Conservation (phyloP, 495 filamentous ascomycete species). For the Amorphotheca resinae region DNA sequence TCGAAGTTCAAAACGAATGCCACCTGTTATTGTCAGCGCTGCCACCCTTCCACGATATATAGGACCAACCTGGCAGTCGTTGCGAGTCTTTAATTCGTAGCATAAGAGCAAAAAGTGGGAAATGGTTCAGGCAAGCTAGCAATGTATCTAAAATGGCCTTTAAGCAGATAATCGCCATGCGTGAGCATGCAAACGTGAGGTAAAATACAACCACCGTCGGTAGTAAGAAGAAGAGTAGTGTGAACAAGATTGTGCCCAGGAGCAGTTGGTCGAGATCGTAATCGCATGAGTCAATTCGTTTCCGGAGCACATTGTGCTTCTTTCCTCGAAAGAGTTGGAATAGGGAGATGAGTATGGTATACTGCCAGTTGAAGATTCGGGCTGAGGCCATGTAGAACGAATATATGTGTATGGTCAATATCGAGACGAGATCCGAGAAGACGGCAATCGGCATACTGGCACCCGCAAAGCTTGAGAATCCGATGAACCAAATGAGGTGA, state of each 20-base stretch:
- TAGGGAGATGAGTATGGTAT: constrained; percentile 87
- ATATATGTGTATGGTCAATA: constrained; percentile 92
- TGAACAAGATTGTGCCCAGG: constrained; percentile 93
- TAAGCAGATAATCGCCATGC: constrained; percentile 86
- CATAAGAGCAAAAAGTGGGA: constrained; percentile 96
- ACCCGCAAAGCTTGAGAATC: constrained; percentile 87
- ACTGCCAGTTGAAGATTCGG: constrained; percentile 95
- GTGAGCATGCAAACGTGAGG: constrained; percentile 83
- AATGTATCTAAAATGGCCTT: constrained; percentile 84
- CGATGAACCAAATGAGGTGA: constrained; percentile 81
- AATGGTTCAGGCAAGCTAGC: constrained; percentile 92
- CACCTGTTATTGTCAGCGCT: constrained; percentile 37
- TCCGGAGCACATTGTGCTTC: constrained; percentile 92
- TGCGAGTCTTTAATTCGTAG: constrained; percentile 85
- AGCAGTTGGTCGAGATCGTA: constrained; percentile 97
- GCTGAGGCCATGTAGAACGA: constrained; percentile 95
- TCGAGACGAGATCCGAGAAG: constrained; percentile 86
- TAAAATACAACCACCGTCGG: constrained; percentile 96
- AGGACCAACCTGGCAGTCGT: constrained; percentile 62
- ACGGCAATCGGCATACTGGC: constrained; percentile 95
- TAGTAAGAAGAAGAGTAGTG: constrained; percentile 85
- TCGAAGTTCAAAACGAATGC: constrained; percentile 81
- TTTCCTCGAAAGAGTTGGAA: constrained; percentile 98
- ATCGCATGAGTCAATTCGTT: constrained; percentile 96
- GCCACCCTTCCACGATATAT: background rate